Evolutionary conservation across 192 early-diverging fungal species (phyloP).

Genomic region (Coemansia sp.): DNA sequence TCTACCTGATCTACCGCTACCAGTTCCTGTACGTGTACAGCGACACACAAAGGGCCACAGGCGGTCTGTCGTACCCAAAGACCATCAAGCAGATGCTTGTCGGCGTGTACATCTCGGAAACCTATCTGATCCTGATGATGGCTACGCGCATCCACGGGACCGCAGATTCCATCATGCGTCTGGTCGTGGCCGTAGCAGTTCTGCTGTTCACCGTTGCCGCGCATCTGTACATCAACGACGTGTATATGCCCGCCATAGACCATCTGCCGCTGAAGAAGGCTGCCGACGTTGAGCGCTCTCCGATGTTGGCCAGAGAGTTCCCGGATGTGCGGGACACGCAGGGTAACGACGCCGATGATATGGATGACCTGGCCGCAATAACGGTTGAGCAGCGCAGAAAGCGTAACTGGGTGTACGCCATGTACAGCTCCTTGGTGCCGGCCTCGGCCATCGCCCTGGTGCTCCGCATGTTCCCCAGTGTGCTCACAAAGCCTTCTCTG

Average conservation of each 20-base stretch:
- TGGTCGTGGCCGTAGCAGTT: conserved; percentile 48
- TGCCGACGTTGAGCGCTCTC: conserved; percentile 25
- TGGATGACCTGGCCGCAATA: not conserved
- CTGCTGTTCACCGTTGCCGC: conserved; percentile 53
- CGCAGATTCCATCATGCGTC: conserved; percentile 43
- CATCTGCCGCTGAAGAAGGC: conserved; percentile 51
- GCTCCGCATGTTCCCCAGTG: conserved; percentile 13
- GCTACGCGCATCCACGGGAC: conserved; percentile 47
- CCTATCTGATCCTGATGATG: conserved; percentile 71
- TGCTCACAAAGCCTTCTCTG: not conserved
- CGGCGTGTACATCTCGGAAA: conserved; percentile 70
- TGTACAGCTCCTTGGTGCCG: conserved; percentile 41
- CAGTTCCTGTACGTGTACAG: conserved; percentile 79
- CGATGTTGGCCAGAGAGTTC: conserved; percentile 25
- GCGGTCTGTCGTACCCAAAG: conserved; percentile 63
- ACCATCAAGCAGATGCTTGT: conserved; percentile 62
- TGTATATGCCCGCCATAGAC: conserved; percentile 57
- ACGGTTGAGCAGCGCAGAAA: conserved; percentile 1
- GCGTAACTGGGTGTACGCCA: conserved; percentile 31
- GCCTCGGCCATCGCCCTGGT: conserved; percentile 3
- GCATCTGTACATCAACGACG: conserved; percentile 57
- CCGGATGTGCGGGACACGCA: conserved; percentile 23
- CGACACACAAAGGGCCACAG: conserved; percentile 51
- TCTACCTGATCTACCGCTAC: conserved; percentile 74
- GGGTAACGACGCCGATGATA: not conserved